phyloP scores from a whole-genome alignment of 257 asterid genomes.

The Vinca minor region DNA sequence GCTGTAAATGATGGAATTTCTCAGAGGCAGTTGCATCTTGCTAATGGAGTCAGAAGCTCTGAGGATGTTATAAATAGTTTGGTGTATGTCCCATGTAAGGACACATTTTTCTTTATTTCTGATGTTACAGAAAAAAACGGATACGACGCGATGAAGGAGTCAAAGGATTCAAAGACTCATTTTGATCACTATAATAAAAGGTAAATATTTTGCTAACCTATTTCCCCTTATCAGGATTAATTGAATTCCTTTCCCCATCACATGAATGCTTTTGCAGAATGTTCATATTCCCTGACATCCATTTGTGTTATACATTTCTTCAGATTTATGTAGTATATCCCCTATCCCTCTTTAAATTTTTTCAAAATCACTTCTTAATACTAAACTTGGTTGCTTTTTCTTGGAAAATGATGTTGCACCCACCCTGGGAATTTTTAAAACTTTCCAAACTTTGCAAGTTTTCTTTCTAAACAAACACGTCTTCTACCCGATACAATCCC shows the following conservation, averaged over 20 bases:
- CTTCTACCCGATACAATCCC: background rate
- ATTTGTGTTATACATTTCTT: background rate
- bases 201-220: conserved; percentile 35
- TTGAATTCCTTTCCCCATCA: conserved; percentile 1
- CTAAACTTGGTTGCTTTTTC: conserved; percentile 3
- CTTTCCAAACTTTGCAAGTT: too few species aligned
- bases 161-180: conserved; percentile 46
- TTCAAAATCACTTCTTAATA: background rate
- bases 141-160: conserved; percentile 37
- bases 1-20: conserved; percentile 25
- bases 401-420: background rate
- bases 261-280: background rate
- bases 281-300: background rate
- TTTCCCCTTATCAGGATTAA: background rate
- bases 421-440: too few species aligned
- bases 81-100: conserved; percentile 75
- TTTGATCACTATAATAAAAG: conserved; percentile 52
- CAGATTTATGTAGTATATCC: background rate
- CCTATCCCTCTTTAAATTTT: too few species aligned
- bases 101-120: conserved; percentile 62
- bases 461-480: background rate
- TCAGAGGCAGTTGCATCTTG: conserved; percentile 54
- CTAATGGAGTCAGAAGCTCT: conserved; percentile 49
- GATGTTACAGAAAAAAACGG: conserved; percentile 49
- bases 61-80: conserved; percentile 64